These are phyloP conservation scores for Ettlia oleoabundans DNA, from an alignment of 139 green algal species.

Conservation along the genomic window DNA sequence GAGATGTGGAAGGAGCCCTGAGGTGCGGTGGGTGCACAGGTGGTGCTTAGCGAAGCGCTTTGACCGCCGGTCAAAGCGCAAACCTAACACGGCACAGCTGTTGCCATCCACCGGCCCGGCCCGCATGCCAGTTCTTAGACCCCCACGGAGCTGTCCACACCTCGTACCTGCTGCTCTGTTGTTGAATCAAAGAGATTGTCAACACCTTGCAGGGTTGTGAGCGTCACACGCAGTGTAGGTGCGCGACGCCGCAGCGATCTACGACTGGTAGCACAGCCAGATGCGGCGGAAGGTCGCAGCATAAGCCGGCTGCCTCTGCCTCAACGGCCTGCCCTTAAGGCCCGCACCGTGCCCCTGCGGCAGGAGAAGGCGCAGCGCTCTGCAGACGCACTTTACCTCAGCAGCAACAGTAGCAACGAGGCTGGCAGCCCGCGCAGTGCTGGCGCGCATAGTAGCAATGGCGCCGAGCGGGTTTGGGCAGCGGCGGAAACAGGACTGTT, in stretches of 20 bases:
- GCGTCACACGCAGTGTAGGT: background rate
- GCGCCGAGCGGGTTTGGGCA: background rate
- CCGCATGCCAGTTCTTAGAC: too few relatives aligned
- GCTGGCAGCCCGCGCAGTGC: background rate
- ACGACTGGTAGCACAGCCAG: background rate
- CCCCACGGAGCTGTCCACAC: too few relatives aligned
- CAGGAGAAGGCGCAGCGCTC: too few relatives aligned
- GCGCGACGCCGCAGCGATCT: background rate
- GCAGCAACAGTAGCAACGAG: background rate
- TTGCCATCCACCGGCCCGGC: too few relatives aligned
- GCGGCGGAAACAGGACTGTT: too few relatives aligned
- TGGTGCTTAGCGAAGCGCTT: too few relatives aligned
- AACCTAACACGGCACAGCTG: background rate
- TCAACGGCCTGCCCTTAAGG: background rate
- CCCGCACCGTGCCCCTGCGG: background rate
- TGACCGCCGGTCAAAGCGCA: background rate
- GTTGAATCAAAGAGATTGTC: background rate
- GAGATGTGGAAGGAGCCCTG: background rate
- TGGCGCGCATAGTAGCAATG: background rate
- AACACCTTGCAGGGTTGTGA: background rate
- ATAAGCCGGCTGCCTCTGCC: conserved; percentile 1
- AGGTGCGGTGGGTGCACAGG: too few relatives aligned
- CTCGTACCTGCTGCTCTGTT: too few relatives aligned
- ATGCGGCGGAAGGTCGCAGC: background rate
- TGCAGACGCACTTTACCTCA: too few relatives aligned